phyloP scores from a whole-genome alignment of 169 alveolate genomes.

The Eimeria praecox region DNA sequence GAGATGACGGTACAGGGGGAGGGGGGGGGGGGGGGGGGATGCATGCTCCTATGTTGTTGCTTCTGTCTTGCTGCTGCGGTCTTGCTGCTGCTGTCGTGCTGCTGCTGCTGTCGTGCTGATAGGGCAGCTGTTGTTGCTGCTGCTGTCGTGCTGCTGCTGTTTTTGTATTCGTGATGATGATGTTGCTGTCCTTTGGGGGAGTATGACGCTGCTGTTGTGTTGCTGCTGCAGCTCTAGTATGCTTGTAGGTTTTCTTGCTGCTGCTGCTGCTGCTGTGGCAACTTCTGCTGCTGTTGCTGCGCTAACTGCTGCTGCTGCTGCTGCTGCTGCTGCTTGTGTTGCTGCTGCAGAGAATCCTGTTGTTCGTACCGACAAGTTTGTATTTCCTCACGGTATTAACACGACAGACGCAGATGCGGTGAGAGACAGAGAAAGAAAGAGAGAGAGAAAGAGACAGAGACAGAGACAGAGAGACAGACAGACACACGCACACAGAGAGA shows the following conservation, averaged over 20 bases:
- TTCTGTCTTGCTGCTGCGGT: too few relatives aligned
- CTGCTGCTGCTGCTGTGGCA: background rate
- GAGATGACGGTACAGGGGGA: background rate
- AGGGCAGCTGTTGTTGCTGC: constrained; percentile 11
- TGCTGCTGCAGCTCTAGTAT: constrained; percentile 23
- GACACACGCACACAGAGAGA: too few relatives aligned
- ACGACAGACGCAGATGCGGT: constrained; percentile 80
- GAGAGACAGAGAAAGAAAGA: background rate
- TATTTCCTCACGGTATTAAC: constrained; percentile 72
- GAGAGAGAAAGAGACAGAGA: too few relatives aligned
- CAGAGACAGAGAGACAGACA: too few relatives aligned
- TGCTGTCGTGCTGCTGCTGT: constrained; percentile 31
- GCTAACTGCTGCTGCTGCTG: constrained; percentile 2
- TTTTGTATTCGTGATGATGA: background rate
- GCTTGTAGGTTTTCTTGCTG: constrained; percentile 1
- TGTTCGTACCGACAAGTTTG: constrained; percentile 55
- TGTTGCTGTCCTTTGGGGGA: too few relatives aligned
- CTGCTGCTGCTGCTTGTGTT: constrained; percentile 46
- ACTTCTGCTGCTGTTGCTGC: constrained; percentile 14
- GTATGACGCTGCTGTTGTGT: constrained; percentile 23
- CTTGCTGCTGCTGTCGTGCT: background rate
- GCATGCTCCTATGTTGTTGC: too few relatives aligned
- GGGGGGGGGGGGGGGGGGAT: too few relatives aligned
- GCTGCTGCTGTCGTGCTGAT: background rate
- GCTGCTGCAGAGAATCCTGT: constrained; percentile 49